Base-by-base conservation (phyloP, 2,329 filamentous ascomycete species). In the Alternaria alternata region DNA sequence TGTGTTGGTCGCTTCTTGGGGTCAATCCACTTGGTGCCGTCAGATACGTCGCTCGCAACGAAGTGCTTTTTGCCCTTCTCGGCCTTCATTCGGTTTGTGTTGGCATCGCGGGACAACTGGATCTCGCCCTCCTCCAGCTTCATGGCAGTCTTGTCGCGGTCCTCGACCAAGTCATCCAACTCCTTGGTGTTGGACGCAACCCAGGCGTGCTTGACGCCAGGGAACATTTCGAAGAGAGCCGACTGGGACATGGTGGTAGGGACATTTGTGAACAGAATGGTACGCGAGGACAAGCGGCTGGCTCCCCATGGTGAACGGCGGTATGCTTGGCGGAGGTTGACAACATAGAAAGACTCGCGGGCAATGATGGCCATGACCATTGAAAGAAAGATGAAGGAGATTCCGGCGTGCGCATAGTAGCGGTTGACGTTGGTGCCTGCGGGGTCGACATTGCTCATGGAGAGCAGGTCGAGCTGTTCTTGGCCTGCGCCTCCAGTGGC, bases 41-140 rank as follows among this genome's bases (percentile, higher is more conserved):
- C 75, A 26, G 69, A 79, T 5, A 83, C 70, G 62, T 81, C 69
- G 20, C 75, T 74, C 2, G 80, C 66, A 46, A 81, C 68, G 32
- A 81, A 80, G 49, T 83, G 81, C 59, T 81, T 76, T 52, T 81
- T 79, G 44, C 69, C 81, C 64, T 77, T 90, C 59, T 86, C 75
- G 1, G 85, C 84, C 81, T 93, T 93, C 61, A 88, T 78, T 51
- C 91, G 89, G 18, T 86, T 87, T 55, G 83, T 83, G 79, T 94
- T 94, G 59, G 91, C 78, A 32, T 75, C 73, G 22, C 73, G 75
- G 30, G 79, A 75, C 22, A 83, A 71, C 64, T 82, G 79, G 41
- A 82, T 76, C 62, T 84, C 80, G 9, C 76, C 81, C 22, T 70
- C 71, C 61, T 84, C 82, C 14, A 84, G 71, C 55, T 80, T 80